A percentile compares a stretch with the other conserved stretches of the same genome.
Evolutionary conservation across 2,329 filamentous ascomycete species (phyloP).

Genomic region (Fusarium globosum): DNA sequence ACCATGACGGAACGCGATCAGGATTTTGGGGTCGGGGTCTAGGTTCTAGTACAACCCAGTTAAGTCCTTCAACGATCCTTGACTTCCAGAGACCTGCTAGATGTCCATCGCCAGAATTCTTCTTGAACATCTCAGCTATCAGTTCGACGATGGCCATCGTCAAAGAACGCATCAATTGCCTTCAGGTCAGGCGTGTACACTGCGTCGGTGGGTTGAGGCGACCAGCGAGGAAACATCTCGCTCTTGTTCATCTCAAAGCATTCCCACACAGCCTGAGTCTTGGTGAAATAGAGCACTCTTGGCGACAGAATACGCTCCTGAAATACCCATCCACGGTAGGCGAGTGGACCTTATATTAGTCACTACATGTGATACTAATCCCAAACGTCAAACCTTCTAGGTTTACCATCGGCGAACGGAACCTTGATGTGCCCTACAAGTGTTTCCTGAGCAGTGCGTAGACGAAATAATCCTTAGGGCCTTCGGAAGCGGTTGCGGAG

Average conservation of each 20-base stretch:
- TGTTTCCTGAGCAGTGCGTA: fast-evolving
- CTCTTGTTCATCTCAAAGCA: not conserved
- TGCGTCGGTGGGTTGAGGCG: not conserved
- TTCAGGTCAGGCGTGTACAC: not conserved
- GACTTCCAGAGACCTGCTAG: not conserved
- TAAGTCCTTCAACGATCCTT: not conserved
- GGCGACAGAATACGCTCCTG: not conserved
- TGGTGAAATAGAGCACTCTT: not conserved
- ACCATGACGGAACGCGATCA: not conserved
- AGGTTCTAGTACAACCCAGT: not conserved
- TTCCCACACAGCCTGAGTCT: not conserved
- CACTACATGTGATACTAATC: not conserved
- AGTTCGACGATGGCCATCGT: not conserved
- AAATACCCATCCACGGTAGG: not conserved
- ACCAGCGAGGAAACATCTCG: not conserved
- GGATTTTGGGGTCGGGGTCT: not conserved
- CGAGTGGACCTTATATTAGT: not conserved
- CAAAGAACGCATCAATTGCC: not conserved
- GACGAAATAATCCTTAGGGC: not conserved
- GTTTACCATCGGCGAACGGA: not conserved
- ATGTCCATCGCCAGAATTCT: not conserved
- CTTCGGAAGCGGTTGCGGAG: not conserved
- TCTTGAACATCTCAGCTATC: not conserved
- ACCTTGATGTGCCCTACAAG: not conserved
- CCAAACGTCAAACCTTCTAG: not conserved